Percentiles rank a stretch among this genome's conserved stretches.
Conservation (phyloP, 1,284 basidiomycete species). For the Trichosporon faecale region DNA sequence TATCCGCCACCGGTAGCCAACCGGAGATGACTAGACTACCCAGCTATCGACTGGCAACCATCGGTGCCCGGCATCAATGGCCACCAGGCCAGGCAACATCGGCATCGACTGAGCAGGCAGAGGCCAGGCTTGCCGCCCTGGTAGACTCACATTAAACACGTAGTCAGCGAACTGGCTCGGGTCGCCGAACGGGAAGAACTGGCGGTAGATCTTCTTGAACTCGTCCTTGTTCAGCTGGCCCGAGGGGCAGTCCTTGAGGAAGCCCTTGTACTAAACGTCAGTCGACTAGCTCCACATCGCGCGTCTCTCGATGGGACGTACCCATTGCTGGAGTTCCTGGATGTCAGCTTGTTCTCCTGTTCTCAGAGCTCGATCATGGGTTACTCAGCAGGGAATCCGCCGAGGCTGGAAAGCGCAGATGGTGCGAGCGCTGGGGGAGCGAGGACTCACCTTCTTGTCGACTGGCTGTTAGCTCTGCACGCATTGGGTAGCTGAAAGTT, state of each 20-base stretch:
- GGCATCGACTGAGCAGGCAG: too few relatives aligned
- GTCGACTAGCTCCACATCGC: too few relatives aligned
- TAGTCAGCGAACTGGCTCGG: slow-evolving; percentile 96
- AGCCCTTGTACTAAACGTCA: slow-evolving; percentile 82
- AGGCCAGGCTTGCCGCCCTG: too few relatives aligned
- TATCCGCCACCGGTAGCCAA: too few relatives aligned
- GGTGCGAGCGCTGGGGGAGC: too few relatives aligned
- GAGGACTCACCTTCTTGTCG: slow-evolving; percentile 72
- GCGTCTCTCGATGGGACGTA: slow-evolving; percentile 18
- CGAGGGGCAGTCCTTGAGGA: slow-evolving; percentile 97
- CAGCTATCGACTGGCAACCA: too few relatives aligned
- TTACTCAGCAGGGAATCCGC: background rate
- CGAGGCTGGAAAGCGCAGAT: background rate
- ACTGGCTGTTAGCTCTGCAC: slow-evolving; percentile 59
- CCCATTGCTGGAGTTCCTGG: slow-evolving; percentile 93
- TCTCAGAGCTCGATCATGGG: background rate
- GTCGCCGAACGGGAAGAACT: slow-evolving; percentile 99
- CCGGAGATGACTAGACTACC: too few relatives aligned
- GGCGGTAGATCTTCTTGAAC: slow-evolving; percentile 98
- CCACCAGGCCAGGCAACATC: too few relatives aligned
- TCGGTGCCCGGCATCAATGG: too few relatives aligned
- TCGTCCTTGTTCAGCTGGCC: slow-evolving; percentile 95
- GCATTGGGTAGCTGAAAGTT: too few relatives aligned
- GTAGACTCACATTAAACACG: slow-evolving; percentile 80
- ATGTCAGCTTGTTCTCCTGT: slow-evolving; percentile 10